phyloP scores from a whole-genome alignment of 257 asterid species.

The Salvia rosmarinus region DNA sequence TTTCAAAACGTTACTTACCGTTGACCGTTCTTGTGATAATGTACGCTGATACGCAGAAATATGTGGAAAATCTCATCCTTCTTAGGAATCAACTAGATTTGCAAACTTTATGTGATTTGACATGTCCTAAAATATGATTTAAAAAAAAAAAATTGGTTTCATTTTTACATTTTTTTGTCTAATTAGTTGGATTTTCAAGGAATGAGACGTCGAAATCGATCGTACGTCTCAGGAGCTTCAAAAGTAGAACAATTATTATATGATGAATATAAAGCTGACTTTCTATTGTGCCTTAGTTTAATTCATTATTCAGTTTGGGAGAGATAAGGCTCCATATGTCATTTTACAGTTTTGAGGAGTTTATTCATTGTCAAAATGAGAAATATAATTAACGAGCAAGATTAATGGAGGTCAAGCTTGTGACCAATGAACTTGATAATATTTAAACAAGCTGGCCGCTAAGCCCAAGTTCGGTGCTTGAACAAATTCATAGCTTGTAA shows the following conservation, averaged over 20 bases:
- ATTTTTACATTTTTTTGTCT: neutral
- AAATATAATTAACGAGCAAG: too few relatives aligned
- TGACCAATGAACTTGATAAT: too few relatives aligned
- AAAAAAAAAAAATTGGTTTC: too few relatives aligned
- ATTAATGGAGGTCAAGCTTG: too few relatives aligned
- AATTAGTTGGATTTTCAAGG: neutral
- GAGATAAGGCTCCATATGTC: too few relatives aligned
- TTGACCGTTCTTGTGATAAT: too few relatives aligned
- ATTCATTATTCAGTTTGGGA: neutral
- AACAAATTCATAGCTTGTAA: too few relatives aligned
- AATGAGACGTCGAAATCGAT: constrained; percentile 15
- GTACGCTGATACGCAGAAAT: neutral
- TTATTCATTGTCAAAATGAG: too few relatives aligned
- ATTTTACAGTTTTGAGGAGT: too few relatives aligned
- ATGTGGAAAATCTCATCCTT: neutral
- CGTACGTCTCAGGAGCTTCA: neutral
- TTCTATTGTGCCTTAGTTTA: constrained; percentile 16
- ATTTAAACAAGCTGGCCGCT: too few relatives aligned
- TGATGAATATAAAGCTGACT: neutral
- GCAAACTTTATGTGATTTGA: constrained; percentile 23
- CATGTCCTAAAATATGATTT: neutral
- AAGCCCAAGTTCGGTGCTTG: too few relatives aligned
- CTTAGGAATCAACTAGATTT: neutral
- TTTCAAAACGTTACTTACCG: too few relatives aligned
- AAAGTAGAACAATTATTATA: constrained; percentile 1